Evolutionary conservation across 176 grass and related monocot genomes (phyloP).

Genomic region (Raddia distichophylla): DNA sequence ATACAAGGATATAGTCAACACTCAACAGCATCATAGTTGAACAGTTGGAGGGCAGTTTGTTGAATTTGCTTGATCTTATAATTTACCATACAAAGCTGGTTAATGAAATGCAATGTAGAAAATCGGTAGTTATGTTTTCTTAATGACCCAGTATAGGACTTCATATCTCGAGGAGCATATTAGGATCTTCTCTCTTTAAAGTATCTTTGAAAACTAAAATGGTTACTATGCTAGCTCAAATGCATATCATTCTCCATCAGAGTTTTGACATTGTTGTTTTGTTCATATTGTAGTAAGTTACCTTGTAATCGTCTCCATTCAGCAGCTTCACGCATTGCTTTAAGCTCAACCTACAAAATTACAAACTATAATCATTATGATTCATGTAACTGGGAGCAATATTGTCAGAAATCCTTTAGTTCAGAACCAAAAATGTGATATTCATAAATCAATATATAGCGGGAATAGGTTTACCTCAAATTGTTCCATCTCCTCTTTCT

Average conservation of each 20-base stretch:
- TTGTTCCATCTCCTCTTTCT: constrained; percentile 90
- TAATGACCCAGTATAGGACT: not conserved
- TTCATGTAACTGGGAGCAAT: not conserved
- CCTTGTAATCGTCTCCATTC: constrained; percentile 96
- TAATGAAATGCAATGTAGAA: not conserved
- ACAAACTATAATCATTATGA: constrained; percentile 3
- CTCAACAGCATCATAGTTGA: not conserved
- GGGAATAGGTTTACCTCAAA: constrained; percentile 70
- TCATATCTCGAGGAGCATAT: not conserved
- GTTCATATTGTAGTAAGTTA: constrained; percentile 6
- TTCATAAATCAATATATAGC: constrained; percentile 14
- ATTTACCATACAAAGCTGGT: not conserved
- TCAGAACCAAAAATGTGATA: not conserved
- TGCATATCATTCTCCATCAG: not conserved
- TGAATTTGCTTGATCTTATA: constrained; percentile 10
- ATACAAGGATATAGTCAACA: not conserved
- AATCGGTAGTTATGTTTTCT: not conserved
- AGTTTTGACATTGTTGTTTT: not conserved
- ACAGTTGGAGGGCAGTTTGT: not conserved
- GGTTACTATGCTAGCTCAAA: not conserved
- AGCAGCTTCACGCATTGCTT: constrained; percentile 83
- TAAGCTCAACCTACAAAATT: constrained; percentile 71
- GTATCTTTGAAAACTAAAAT: not conserved
- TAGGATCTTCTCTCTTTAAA: not conserved
- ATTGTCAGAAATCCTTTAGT: not conserved